Evolutionary conservation across 2,329 filamentous ascomycete genomes (phyloP).

Genomic region (Fusarium sp.): DNA sequence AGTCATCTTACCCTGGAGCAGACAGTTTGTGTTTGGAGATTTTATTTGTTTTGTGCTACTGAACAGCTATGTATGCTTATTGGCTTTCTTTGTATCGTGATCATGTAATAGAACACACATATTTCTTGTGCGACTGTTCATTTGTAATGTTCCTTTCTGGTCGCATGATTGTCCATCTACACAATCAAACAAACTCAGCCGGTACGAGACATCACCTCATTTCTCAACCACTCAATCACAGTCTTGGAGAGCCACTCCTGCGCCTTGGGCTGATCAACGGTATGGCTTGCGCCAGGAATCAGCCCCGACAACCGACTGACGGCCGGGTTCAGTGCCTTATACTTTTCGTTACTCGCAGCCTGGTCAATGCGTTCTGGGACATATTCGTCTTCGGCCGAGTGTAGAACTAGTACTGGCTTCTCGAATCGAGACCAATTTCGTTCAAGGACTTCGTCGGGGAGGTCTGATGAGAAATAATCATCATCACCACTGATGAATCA

Average conservation of each 20-base stretch:
- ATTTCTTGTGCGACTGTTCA: neutral
- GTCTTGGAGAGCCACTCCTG: constrained; percentile 62
- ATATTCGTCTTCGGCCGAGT: constrained; percentile 74
- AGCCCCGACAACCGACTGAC: constrained; percentile 63
- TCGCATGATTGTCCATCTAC: neutral
- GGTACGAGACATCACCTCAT: constrained; percentile 10
- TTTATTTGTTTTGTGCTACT: neutral
- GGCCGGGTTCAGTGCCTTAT: constrained; percentile 59
- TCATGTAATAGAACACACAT: neutral
- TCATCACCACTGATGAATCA: constrained; percentile 71
- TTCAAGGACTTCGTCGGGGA: constrained; percentile 66
- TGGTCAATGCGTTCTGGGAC: constrained; percentile 70
- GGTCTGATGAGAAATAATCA: constrained; percentile 87
- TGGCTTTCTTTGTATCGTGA: neutral
- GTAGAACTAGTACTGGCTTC: constrained; percentile 71
- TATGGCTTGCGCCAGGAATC: constrained; percentile 65
- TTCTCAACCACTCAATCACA: constrained; percentile 59
- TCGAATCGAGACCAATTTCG: constrained; percentile 74
- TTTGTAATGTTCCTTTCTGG: neutral
- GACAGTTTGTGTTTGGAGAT: neutral
- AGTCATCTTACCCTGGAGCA: constrained; percentile 3
- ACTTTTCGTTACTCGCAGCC: constrained; percentile 65
- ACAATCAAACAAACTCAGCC: neutral
- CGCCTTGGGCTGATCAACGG: constrained; percentile 58
- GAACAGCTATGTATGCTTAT: neutral